These are phyloP conservation scores for barley (Hordeum vulgare) DNA, from an alignment of 176 grass and related monocot genomes.

Conservation along the genomic window DNA sequence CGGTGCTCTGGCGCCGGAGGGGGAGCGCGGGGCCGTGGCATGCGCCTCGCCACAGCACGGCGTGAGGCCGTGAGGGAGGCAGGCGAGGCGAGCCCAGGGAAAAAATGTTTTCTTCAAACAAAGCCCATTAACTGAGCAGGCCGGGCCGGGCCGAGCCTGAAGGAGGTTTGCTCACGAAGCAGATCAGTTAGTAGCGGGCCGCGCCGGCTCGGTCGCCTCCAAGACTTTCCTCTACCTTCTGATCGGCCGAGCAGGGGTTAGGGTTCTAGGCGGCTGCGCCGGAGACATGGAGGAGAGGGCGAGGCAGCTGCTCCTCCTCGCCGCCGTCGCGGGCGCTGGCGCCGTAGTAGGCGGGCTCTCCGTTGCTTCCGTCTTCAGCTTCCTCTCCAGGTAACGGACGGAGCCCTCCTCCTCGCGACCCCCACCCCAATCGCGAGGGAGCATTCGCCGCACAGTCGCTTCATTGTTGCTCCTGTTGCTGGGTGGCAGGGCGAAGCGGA, in stretches of 20 bases:
- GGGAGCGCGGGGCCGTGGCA: too few relatives aligned
- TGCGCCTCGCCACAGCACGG: too few relatives aligned
- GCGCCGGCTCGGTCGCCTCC: neutral
- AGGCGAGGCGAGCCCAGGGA: too few relatives aligned
- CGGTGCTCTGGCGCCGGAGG: neutral
- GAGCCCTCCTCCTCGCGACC: neutral
- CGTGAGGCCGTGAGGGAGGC: too few relatives aligned
- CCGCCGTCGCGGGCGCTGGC: conserved; percentile 40
- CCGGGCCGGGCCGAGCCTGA: neutral
- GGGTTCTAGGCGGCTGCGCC: conserved; percentile 24
- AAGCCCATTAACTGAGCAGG: neutral
- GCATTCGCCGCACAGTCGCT: neutral
- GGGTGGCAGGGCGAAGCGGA: conserved; percentile 25
- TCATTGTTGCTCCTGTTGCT: neutral
- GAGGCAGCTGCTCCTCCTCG: conserved; percentile 50
- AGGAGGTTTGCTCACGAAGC: neutral
- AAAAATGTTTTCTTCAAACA: too few relatives aligned
- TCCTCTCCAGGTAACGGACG: conserved; percentile 42
- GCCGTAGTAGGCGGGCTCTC: conserved; percentile 55
- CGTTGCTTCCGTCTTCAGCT: conserved; percentile 24
- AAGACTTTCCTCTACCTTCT: neutral
- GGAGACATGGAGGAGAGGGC: conserved; percentile 47
- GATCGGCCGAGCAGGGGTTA: neutral
- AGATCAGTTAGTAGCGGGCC: neutral
- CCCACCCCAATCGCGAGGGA: neutral